phyloP scores from a whole-genome alignment of 2,329 filamentous ascomycete genomes.

The Penicillium freii region DNA sequence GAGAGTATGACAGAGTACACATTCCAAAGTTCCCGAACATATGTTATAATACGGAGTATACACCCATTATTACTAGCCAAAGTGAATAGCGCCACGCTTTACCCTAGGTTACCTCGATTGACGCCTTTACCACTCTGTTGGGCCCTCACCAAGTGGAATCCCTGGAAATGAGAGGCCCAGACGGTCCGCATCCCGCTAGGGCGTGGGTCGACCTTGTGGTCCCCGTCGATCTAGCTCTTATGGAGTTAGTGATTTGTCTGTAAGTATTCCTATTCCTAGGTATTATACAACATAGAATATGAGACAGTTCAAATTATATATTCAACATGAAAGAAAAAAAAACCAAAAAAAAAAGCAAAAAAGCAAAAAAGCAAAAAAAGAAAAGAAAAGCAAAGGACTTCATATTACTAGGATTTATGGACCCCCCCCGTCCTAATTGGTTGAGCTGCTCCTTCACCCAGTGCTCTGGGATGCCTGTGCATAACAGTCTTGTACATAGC shows the following conservation, averaged over 20 bases:
- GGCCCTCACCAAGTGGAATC: not conserved
- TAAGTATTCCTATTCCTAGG: too few species aligned
- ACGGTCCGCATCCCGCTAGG: conserved; percentile 10
- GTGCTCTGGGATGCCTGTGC: not conserved
- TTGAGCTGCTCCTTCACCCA: not conserved
- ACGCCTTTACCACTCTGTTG: not conserved
- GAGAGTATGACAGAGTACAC: not conserved
- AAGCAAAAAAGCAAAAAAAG: too few species aligned
- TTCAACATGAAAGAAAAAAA: not conserved
- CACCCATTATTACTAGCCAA: not conserved
- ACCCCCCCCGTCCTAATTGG: not conserved
- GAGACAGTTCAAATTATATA: not conserved
- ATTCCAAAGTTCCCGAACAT: not conserved
- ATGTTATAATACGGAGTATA: not conserved
- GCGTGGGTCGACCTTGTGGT: not conserved
- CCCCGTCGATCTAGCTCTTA: not conserved
- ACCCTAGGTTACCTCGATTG: not conserved
- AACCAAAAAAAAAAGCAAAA: not conserved
- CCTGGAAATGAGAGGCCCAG: conserved; percentile 9
- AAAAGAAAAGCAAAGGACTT: not conserved
- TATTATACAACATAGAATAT: too few species aligned
- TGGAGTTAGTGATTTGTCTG: not conserved
- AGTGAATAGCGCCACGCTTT: not conserved
- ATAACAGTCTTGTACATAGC: not conserved
- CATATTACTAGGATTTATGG: not conserved